Conservation (phyloP, 208 protist genomes). For the Acanthamoeba lenticulata region DNA sequence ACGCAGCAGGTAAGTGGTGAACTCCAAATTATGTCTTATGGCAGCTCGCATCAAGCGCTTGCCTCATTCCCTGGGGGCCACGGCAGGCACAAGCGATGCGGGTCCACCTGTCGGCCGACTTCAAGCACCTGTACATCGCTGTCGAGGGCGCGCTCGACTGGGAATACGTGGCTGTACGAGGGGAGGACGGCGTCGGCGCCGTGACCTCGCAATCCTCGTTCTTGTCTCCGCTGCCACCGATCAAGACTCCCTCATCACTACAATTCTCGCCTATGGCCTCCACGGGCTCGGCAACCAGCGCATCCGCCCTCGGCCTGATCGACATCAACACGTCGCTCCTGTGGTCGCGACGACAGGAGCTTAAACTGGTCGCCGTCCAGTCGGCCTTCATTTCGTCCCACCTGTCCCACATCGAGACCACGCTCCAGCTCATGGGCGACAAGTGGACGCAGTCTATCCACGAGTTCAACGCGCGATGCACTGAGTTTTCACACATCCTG, state of each 20-base stretch:
- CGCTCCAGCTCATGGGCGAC: constrained; percentile 37
- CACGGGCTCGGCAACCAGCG: not conserved
- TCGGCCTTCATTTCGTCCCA: constrained; percentile 24
- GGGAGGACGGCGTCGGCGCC: too few species aligned
- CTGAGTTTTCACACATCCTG: constrained; percentile 3
- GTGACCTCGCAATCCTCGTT: constrained; percentile 18
- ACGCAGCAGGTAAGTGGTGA: not conserved
- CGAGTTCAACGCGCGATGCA: not conserved
- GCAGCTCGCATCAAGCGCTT: too few species aligned
- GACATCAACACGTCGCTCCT: constrained; percentile 51
- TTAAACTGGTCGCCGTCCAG: constrained; percentile 32
- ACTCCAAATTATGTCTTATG: too few species aligned
- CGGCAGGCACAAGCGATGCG: not conserved
- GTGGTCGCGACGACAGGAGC: constrained; percentile 23
- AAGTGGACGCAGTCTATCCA: constrained; percentile 10
- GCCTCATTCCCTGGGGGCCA: too few species aligned
- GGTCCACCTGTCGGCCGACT: constrained; percentile 7
- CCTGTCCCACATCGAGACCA: constrained; percentile 26
- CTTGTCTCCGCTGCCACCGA: not conserved
- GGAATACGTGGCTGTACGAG: not conserved
- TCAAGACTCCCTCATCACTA: not conserved
- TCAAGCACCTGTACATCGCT: constrained; percentile 10
- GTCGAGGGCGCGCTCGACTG: constrained; percentile 21
- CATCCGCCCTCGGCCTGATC: constrained; percentile 1
- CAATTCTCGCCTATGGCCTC: not conserved